Percentiles rank a stretch among this genome's conserved stretches.
Evolutionary conservation across 2,329 filamentous ascomycete genomes (phyloP).

Genomic region (Penicillium sp.): DNA sequence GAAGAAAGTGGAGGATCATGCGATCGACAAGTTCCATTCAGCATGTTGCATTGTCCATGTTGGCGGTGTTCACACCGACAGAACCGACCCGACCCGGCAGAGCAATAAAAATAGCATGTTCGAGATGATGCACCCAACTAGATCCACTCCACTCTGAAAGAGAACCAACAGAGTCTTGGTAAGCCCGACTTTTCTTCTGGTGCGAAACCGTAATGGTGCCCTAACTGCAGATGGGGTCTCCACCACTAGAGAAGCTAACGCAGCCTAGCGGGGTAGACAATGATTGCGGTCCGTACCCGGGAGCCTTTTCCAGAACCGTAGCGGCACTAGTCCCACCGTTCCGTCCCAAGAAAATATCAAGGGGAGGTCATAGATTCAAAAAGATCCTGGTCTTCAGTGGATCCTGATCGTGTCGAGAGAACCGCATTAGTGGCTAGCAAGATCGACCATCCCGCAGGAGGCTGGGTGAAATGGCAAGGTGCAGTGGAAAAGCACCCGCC

Average conservation of each 20-base stretch:
- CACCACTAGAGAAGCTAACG: constrained; percentile 17
- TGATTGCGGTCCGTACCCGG: constrained; percentile 26
- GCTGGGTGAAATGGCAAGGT: constrained; percentile 30
- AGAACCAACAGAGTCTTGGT: background rate
- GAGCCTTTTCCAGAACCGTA: constrained; percentile 22
- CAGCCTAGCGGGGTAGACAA: constrained; percentile 15
- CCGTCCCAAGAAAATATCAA: background rate
- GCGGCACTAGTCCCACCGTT: constrained; percentile 2
- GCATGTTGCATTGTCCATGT: constrained; percentile 24
- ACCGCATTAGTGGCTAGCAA: constrained; percentile 23
- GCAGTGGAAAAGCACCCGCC: constrained; percentile 22
- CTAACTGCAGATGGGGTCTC: constrained; percentile 9
- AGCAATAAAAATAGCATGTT: constrained; percentile 14
- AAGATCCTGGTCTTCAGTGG: constrained; percentile 16
- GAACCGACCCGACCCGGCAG: constrained; percentile 5
- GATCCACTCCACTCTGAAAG: background rate
- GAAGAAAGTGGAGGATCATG: constrained; percentile 26
- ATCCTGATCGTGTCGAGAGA: constrained; percentile 17
- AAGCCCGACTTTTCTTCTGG: background rate
- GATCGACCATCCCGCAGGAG: constrained; percentile 33
- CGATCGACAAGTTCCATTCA: constrained; percentile 31
- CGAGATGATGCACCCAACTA: constrained; percentile 10
- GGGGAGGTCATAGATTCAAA: constrained; percentile 14
- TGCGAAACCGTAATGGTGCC: constrained; percentile 12
- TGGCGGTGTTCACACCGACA: constrained; percentile 33